Percentiles rank a stretch among this genome's conserved stretches.
These are phyloP conservation scores for Coriaria nepalensis DNA, from an alignment of 306 rosid genomes.

Conservation along the genomic window DNA sequence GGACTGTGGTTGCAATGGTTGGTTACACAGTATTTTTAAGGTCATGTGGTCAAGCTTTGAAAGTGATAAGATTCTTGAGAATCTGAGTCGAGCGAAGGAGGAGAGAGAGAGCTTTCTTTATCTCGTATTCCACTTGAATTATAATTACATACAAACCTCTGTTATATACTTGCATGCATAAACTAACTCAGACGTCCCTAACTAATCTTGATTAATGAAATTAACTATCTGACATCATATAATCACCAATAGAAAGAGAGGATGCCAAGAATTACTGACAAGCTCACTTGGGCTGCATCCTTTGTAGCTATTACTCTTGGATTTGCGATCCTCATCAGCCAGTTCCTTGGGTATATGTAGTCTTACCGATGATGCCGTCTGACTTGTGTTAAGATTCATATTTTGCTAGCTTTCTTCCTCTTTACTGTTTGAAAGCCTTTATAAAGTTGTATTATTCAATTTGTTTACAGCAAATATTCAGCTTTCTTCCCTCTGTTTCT, in stretches of 20 bases:
- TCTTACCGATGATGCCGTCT: conserved; percentile 34
- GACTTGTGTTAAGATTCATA: conserved; percentile 1
- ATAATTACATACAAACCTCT: no score
- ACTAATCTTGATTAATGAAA: no score
- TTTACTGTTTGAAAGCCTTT: conserved; percentile 2
- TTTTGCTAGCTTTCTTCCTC: conserved; percentile 3
- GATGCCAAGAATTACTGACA: conserved; percentile 79
- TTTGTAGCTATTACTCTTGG: conserved; percentile 85
- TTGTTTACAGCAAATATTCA: neutral
- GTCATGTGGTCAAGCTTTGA: conserved; percentile 71
- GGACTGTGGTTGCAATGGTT: conserved; percentile 89
- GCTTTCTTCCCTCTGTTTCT: no score
- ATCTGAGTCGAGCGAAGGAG: no score
- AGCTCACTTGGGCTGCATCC: conserved; percentile 94
- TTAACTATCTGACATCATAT: no score
- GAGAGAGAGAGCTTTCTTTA: no score
- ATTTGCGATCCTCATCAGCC: conserved; percentile 70
- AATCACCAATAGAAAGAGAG: no score
- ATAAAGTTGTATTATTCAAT: neutral
- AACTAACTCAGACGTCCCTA: no score
- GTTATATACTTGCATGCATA: no score
- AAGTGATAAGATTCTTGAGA: no score
- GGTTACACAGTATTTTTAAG: conserved; percentile 86
- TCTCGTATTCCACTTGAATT: no score
- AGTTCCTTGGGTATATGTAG: conserved; percentile 72